Base-by-base conservation (phyloP, 768 basidiomycete genomes). In the Xerocomus brunneocitrinus region DNA sequence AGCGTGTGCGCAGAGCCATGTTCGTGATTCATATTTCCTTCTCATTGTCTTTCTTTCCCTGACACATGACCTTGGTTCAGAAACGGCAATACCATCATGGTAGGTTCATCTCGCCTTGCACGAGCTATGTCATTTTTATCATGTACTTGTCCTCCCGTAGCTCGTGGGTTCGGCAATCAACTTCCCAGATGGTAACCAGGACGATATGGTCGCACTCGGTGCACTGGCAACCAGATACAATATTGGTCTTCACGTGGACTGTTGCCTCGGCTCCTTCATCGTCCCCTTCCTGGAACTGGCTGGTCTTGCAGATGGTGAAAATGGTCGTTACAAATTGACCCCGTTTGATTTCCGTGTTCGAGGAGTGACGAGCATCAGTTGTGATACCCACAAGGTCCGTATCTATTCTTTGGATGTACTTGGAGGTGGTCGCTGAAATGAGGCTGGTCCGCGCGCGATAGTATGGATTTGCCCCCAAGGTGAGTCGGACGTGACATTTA, bases 381-480 rank as follows among this genome's bases (percentile, higher is more conserved):
- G 95, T 68, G 95, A 99, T 74, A 92, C 91, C 7, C 94, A 97
- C 74, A 95, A 95, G 75, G 90, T 87, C 40, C 13, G 54, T 31
- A 16, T 24, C 34, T 10, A 13, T 12, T 40, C 22, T 13, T n/a
- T 27, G 9, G 19, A 19, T 47, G 24, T 16, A n/a, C 16, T 16
- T 39, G 6, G 36, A 3, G 13, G 2, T 19, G 9, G 28, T 47
- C 27, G 27, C 56, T 58, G 53, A 60, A 12, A 19, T 31, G 31
- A 38, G 41, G 16, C 24, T 10, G 19, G 13, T 27, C 8, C 44
- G 27, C 34, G 27, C 5, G 47, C 54, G 58, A 22, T 55, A 93
- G 86, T 95, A 95, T 71, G 94, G 91, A 19, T 97, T 95, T 68
- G 85, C 94, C 22, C 93, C 94, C 13, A 98, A 98, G 79, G 91